Base-by-base conservation (phyloP, 2,329 filamentous ascomycete species). In the Microcyclosporella mali region DNA sequence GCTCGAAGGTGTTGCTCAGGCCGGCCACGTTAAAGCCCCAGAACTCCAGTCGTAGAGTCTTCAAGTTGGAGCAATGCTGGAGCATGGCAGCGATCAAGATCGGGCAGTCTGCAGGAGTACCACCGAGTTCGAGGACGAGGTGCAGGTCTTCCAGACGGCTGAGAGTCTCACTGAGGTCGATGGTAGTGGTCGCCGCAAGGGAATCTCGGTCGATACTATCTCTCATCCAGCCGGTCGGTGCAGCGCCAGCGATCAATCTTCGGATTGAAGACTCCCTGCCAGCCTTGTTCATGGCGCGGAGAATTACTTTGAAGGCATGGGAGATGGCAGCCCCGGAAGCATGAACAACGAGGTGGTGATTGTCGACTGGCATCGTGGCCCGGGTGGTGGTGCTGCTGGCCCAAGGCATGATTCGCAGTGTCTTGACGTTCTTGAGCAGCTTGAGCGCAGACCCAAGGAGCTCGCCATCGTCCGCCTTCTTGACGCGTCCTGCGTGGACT, bases 11-110 rank as follows among this genome's bases (percentile, higher is more conserved):
- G 6, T 34, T 17, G 18, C 34, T 39, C 11, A 45, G 28, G 36
- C 46, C 42, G 14, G 37, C 42, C 12, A 19, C 27, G 12, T 25
- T n/a, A 15, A 31, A 39, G 19, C 37, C 30, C 42, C 42, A 42
- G 29, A 45, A 49, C 4, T 35, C 44, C 6, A 49, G 39, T 12
- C 30, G 40, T 3, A 49, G 33, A 17, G 28, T 11, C 29, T 39
- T 39, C 25, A 49, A 36, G 19, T 43, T 36, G 3, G 33, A 29
- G 12, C 33, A 35, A 10, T 37, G 28, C 11, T 25, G 10, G 4
- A 46, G 29, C 11, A 46, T 39, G 9, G 29, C 17, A 3, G 39
- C 33, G 16, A 48, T 38, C 15, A 14, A 17, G 6, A 31, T 14
- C 19, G 39, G 32, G 39, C 43, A 40, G 29, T 36, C 25, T 6